phyloP scores from a whole-genome alignment of 805 yeast species.

The Sugiyamaella boreocaroliniensis region DNA sequence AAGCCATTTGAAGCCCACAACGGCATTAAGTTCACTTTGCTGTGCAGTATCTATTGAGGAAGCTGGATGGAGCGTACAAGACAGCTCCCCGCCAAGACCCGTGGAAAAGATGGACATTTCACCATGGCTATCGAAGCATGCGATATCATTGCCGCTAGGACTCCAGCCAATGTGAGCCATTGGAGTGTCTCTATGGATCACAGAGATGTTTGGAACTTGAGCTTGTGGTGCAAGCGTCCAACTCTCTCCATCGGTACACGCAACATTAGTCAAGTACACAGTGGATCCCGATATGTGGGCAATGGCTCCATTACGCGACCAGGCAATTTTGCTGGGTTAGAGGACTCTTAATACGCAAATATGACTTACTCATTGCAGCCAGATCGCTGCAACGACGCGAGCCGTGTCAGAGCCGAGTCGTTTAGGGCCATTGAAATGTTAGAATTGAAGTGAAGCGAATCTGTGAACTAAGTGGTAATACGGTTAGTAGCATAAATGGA shows the following conservation, averaged over 20 bases:
- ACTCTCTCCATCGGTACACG: constrained; percentile 62
- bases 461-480: no score
- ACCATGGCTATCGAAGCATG: constrained; percentile 55
- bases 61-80: constrained; percentile 17
- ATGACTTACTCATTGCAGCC: constrained; percentile 12
- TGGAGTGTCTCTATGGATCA: constrained; percentile 15
- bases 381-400: constrained; percentile 9
- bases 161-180: constrained; percentile 49
- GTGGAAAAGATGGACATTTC: constrained; percentile 25
- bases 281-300: constrained; percentile 50
- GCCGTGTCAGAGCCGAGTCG: neutral
- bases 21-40: constrained; percentile 13
- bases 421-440: neutral
- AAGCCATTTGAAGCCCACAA: constrained; percentile 62
- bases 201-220: constrained; percentile 25
- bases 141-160: constrained; percentile 71
- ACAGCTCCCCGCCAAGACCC: constrained; percentile 16
- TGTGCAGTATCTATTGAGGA: constrained; percentile 1
- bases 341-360: neutral
- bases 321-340: constrained; percentile 39
- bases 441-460: no score
- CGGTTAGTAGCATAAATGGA: no score
- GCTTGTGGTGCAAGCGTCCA: constrained; percentile 72
- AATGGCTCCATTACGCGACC: constrained; percentile 82
- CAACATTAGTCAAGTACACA: constrained; percentile 59